These are phyloP conservation scores for Fusarium avenaceum DNA, from an alignment of 2,329 filamentous ascomycete genomes.

Conservation along the genomic window DNA sequence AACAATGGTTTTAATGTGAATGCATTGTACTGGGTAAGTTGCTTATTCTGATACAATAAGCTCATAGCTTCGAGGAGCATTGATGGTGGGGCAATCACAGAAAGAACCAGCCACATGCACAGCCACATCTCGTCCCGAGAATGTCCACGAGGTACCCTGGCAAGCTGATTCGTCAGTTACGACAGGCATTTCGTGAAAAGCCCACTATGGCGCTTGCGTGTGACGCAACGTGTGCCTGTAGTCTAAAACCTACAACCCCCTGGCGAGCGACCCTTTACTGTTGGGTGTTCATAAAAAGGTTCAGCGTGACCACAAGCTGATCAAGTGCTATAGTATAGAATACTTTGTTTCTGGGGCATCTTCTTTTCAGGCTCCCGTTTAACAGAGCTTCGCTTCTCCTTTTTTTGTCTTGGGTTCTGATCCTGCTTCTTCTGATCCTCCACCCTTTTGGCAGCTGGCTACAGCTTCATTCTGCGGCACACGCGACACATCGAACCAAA, in stretches of 20 bases:
- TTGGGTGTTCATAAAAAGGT: constrained; percentile 12
- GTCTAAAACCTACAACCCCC: constrained; percentile 16
- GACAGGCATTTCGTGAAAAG: constrained; percentile 1
- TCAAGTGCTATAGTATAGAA: constrained; percentile 18
- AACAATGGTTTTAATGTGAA: background rate
- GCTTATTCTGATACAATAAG: constrained; percentile 12
- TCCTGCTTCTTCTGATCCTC: background rate
- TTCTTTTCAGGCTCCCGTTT: background rate
- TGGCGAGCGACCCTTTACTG: constrained; percentile 4
- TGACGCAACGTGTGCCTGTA: constrained; percentile 36
- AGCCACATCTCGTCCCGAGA: constrained; percentile 17
- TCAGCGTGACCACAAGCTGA: constrained; percentile 36
- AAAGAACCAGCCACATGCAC: constrained; percentile 13
- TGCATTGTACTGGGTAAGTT: background rate
- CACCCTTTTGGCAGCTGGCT: constrained; percentile 9
- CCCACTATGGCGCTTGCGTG: constrained; percentile 28
- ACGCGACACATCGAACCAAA: background rate
- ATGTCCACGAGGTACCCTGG: constrained; percentile 26
- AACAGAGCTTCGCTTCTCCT: background rate
- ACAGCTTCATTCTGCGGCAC: constrained; percentile 10
- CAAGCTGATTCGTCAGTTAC: constrained; percentile 25
- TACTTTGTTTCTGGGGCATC: background rate
- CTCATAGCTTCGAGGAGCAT: background rate
- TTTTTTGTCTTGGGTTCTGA: background rate
- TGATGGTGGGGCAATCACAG: constrained; percentile 1